phyloP scores from a whole-genome alignment of 345 rosid genomes.

The Salix purpurea region DNA sequence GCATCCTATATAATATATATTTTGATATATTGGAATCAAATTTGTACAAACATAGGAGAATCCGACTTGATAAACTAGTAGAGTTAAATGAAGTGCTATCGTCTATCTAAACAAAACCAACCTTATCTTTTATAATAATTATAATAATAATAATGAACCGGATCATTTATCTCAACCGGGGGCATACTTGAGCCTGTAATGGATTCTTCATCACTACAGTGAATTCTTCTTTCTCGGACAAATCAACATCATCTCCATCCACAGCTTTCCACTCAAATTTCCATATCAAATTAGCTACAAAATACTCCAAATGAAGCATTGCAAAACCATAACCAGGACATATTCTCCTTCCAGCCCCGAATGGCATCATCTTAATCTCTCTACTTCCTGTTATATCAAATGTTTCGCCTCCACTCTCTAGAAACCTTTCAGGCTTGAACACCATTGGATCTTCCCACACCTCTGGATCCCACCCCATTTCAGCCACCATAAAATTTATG shows the following conservation, averaged over 20 bases:
- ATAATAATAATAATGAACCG: neutral
- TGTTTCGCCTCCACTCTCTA: neutral
- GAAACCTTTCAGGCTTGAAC: neutral
- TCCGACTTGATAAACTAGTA: neutral
- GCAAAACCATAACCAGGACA: neutral
- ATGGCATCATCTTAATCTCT: neutral
- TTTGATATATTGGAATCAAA: too few relatives aligned
- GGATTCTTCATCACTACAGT: neutral
- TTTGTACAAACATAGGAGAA: neutral
- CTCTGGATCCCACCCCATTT: neutral
- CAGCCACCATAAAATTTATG: neutral
- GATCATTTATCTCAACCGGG: neutral
- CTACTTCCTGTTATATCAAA: neutral
- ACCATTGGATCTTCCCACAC: neutral
- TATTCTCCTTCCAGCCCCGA: neutral
- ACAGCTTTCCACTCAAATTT: neutral
- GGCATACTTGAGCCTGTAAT: neutral
- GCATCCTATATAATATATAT: too few relatives aligned
- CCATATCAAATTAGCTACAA: neutral
- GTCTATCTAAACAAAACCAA: neutral
- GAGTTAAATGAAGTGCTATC: neutral
- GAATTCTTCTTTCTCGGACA: neutral
- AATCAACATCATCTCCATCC: neutral
- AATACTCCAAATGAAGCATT: neutral
- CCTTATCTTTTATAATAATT: neutral